These are phyloP conservation scores for Cyberlindnera americana DNA, from an alignment of 805 yeast species.

Conservation along the genomic window DNA sequence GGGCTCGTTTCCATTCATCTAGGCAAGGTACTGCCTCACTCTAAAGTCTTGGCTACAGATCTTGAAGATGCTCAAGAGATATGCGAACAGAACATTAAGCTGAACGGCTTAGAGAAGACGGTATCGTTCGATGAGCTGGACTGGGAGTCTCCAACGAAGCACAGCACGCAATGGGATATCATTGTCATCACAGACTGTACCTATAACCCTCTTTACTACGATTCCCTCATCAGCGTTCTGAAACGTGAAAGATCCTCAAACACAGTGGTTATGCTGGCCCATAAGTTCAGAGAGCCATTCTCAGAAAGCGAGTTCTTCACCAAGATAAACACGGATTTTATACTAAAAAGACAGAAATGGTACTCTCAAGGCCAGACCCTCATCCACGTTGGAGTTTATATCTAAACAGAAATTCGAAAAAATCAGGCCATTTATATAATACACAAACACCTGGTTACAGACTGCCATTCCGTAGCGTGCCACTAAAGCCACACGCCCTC, in stretches of 20 bases:
- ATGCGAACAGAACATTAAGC: constrained; percentile 30
- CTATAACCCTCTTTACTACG: constrained; percentile 39
- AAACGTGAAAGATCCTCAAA: constrained; percentile 13
- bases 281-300: constrained; percentile 28
- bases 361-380: constrained; percentile 15
- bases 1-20: constrained; percentile 36
- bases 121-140: constrained; percentile 33
- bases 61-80: constrained; percentile 36
- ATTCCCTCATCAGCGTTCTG: constrained; percentile 31
- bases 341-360: constrained; percentile 20
- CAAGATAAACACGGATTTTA: constrained; percentile 12
- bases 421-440: background rate
- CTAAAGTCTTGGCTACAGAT: constrained; percentile 33
- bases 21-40: constrained; percentile 19
- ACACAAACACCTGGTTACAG: no score
- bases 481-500: background rate
- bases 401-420: background rate
- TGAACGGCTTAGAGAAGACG: constrained; percentile 3
- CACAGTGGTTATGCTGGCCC: constrained; percentile 21
- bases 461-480: constrained; percentile 6
- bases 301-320: constrained; percentile 25
- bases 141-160: constrained; percentile 31
- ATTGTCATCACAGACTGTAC: constrained; percentile 41
- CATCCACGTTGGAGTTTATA: constrained; percentile 24
- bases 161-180: constrained; percentile 31